Evolutionary conservation across 441 rosid genomes (phyloP).

Genomic region (Raphanus hybrid): DNA sequence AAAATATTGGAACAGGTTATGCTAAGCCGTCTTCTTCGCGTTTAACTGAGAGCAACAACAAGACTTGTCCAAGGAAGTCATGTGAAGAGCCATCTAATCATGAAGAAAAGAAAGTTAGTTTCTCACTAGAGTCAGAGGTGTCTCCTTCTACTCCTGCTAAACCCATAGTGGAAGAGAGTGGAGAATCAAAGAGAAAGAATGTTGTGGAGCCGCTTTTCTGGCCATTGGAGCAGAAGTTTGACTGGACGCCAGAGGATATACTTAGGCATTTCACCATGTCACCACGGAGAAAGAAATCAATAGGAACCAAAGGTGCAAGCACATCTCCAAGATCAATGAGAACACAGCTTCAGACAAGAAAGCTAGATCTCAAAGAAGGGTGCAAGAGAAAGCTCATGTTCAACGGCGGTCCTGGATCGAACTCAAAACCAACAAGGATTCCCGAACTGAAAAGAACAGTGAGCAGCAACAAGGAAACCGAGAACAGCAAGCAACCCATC

Average conservation of each 20-base stretch:
- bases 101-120: conserved; percentile 32
- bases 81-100: conserved; percentile 13
- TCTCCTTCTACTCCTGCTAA: conserved; percentile 7
- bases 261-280: conserved; percentile 57
- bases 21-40: neutral
- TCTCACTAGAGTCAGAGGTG: neutral
- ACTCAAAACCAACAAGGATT: conserved; percentile 32
- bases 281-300: conserved; percentile 46
- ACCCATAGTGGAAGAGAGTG: neutral
- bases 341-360: conserved; percentile 28
- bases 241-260: conserved; percentile 53
- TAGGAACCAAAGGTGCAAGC: neutral
- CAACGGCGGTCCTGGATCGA: conserved; percentile 28
- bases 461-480: conserved; percentile 28
- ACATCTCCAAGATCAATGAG: conserved; percentile 22
- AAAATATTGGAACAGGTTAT: too few relatives aligned
- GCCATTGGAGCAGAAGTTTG: conserved; percentile 48
- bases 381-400: conserved; percentile 40
- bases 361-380: conserved; percentile 33
- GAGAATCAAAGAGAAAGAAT: conserved; percentile 17
- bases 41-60: conserved; percentile 6
- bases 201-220: conserved; percentile 60
- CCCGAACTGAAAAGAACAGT: conserved; percentile 32
- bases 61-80: conserved; percentile 21
- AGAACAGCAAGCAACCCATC: neutral